Evolutionary conservation across 305 asterid species (phyloP).

Genomic region (Fraxinus sp.): DNA sequence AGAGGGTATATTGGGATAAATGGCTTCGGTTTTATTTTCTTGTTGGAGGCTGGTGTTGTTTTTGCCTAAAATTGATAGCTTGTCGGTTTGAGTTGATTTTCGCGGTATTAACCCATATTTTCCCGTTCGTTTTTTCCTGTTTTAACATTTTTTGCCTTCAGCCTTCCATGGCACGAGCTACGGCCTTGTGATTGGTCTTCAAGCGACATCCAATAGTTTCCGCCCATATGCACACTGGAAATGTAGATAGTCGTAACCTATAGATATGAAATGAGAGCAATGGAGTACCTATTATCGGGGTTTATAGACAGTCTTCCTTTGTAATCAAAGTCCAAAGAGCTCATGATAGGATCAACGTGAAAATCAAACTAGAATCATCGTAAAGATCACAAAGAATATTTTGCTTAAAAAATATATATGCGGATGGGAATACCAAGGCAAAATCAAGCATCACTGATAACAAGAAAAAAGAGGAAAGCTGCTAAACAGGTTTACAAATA

Average conservation of each 20-base stretch:
- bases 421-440: neutral
- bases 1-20: neutral
- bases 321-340: neutral
- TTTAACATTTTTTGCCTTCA: too few species aligned
- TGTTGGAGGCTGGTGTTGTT: neutral
- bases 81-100: too few species aligned
- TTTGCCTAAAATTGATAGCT: neutral
- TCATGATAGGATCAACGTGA: neutral
- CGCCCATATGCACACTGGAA: neutral
- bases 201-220: neutral
- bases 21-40: neutral
- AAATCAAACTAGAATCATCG: neutral
- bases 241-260: neutral
- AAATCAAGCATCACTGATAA: neutral
- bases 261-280: neutral
- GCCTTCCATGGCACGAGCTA: neutral
- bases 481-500: neutral
- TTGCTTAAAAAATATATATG: neutral
- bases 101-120: too few species aligned
- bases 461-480: neutral
- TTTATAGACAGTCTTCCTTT: neutral
- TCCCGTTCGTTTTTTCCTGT: too few species aligned
- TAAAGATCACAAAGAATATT: neutral
- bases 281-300: neutral
- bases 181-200: neutral